phyloP scores from a whole-genome alignment of 495 filamentous ascomycete genomes.

The Amniculicola lignicola region DNA sequence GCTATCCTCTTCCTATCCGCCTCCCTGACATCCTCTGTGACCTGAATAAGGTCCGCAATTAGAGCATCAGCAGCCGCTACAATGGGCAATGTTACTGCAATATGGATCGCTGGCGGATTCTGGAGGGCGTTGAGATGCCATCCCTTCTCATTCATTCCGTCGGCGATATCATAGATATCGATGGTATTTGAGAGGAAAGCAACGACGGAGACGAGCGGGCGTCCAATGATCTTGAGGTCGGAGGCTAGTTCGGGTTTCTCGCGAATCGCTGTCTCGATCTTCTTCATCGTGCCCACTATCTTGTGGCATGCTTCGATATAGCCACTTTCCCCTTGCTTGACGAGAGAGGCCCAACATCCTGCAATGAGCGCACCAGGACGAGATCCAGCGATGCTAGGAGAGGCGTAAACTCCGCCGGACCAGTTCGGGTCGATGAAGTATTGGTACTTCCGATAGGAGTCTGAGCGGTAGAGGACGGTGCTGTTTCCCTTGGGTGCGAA shows the following conservation, averaged over 20 bases:
- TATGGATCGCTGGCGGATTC: conserved; percentile 87
- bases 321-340: conserved; percentile 82
- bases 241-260: conserved; percentile 60
- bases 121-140: conserved; percentile 98
- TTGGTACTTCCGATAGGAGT: conserved; percentile 74
- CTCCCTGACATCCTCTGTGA: conserved; percentile 72
- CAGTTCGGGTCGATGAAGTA: conserved; percentile 96
- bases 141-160: conserved; percentile 68
- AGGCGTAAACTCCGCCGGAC: conserved; percentile 94
- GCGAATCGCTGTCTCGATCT: conserved; percentile 72
- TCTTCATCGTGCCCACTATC: conserved; percentile 84
- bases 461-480: conserved; percentile 82
- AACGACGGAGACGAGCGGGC: conserved; percentile 84
- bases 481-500: conserved; percentile 97
- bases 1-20: conserved; percentile 59
- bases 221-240: conserved; percentile 77
- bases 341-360: conserved; percentile 85
- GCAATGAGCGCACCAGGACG: conserved; percentile 92
- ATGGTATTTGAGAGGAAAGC: conserved; percentile 77
- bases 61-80: conserved; percentile 73
- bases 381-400: conserved; percentile 83
- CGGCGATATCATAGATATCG: conserved; percentile 45
- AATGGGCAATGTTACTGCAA: conserved; percentile 92
- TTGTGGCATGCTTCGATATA: conserved; percentile 80
- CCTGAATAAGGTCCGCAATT: conserved; percentile 69